Percentiles rank a stretch among this genome's conserved stretches.
Evolutionary conservation across 805 yeast species (phyloP).

Genomic region (Yamadazyma olivae): DNA sequence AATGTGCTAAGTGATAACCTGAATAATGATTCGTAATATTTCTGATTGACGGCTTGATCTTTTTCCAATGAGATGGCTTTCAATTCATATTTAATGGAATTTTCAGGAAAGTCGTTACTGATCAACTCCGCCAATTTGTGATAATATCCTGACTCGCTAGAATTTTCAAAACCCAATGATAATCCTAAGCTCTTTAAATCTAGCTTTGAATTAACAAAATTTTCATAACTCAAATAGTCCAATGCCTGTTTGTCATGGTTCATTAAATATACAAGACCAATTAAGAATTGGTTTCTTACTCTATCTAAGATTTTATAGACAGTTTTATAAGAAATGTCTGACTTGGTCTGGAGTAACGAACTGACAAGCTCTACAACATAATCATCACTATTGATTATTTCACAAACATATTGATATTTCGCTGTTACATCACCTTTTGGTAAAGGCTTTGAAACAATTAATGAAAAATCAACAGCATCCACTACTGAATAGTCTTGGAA

Average conservation of each 20-base stretch:
- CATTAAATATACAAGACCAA: constrained; percentile 32
- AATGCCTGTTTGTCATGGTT: constrained; percentile 17
- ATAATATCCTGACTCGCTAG: constrained; percentile 7
- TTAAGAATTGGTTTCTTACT: constrained; percentile 27
- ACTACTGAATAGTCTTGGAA: constrained; percentile 22
- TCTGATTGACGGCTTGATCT: not conserved
- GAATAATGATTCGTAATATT: constrained; percentile 10
- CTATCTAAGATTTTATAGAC: constrained; percentile 37
- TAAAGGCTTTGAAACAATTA: constrained; percentile 1
- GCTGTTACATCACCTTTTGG: constrained; percentile 7
- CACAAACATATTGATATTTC: constrained; percentile 9
- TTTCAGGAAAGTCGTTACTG: constrained; percentile 3
- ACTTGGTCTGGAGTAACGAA: constrained; percentile 11
- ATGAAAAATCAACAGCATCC: not conserved
- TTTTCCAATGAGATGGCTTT: constrained; percentile 8
- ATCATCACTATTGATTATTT: constrained; percentile 17
- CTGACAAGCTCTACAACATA: constrained; percentile 36
- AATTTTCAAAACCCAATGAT: not conserved
- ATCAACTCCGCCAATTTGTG: constrained; percentile 11
- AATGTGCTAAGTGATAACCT: constrained; percentile 5
- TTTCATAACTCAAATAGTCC: constrained; percentile 7
- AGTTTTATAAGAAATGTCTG: constrained; percentile 25
- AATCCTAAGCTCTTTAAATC: not conserved
- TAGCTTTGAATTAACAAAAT: constrained; percentile 1
- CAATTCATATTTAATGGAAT: constrained; percentile 10